phyloP scores from a whole-genome alignment of 129 eudicot species.

The Centrapalus pauciflorus region DNA sequence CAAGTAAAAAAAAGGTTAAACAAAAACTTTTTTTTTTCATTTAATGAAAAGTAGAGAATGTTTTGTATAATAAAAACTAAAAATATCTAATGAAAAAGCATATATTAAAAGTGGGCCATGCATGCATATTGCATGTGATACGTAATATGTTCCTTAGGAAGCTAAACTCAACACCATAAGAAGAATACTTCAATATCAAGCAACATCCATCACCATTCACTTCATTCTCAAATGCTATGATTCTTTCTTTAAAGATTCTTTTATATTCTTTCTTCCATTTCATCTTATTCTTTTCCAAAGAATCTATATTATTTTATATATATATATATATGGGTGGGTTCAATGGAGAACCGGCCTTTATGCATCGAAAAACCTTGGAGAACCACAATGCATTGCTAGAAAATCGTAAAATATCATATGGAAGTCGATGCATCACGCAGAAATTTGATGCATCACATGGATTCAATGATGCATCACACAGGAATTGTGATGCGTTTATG shows the following conservation, averaged over 20 bases:
- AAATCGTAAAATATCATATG: too few species aligned
- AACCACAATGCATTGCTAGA: too few species aligned
- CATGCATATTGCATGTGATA: slow-evolving; percentile 27
- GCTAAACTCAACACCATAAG: slow-evolving; percentile 18
- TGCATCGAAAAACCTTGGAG: too few species aligned
- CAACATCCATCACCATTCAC: slow-evolving; percentile 35
- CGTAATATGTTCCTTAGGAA: slow-evolving; percentile 32
- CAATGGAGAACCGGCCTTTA: too few species aligned
- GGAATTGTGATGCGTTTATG: too few species aligned
- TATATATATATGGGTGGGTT: not conserved
- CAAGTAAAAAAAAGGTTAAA: slow-evolving; percentile 3
- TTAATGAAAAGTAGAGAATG: not conserved
- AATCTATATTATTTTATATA: not conserved
- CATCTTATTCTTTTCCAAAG: slow-evolving; percentile 2
- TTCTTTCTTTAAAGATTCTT: slow-evolving; percentile 31
- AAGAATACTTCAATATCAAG: slow-evolving; percentile 36
- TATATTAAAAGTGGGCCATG: slow-evolving; percentile 26
- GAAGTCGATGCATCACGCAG: too few species aligned
- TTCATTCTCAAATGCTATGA: slow-evolving; percentile 25
- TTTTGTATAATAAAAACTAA: not conserved
- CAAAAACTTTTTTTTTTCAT: not conserved
- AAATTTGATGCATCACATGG: too few species aligned
- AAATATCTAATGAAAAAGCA: not conserved
- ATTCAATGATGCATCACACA: too few species aligned
- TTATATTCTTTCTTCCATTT: not conserved